phyloP scores from a whole-genome alignment of 352 stramenopile genomes.

The Pythium coloratum region DNA sequence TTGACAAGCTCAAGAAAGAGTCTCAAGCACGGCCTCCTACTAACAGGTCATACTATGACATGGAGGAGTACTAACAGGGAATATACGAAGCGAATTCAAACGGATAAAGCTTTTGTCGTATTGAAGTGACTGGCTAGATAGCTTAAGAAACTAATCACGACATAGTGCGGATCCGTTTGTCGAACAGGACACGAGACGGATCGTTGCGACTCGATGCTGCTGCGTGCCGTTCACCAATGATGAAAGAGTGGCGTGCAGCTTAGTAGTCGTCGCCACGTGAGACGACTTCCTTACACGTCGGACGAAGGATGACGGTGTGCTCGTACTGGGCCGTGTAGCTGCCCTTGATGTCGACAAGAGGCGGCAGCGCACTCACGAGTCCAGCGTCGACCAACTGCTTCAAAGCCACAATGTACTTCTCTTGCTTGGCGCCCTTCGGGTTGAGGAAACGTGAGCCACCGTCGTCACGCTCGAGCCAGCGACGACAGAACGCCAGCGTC shows the following conservation, averaged over 20 bases:
- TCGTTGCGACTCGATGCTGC: slow-evolving; percentile 3
- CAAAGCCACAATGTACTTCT: slow-evolving; percentile 97
- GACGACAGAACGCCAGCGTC: slow-evolving; percentile 97
- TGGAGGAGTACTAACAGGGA: not conserved
- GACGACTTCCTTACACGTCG: slow-evolving; percentile 98
- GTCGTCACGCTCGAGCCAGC: slow-evolving; percentile 97
- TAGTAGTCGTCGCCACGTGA: slow-evolving; percentile 98
- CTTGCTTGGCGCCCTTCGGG: slow-evolving; percentile 94
- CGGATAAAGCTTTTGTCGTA: not conserved
- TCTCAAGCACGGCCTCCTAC: not conserved
- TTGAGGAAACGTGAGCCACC: slow-evolving; percentile 93
- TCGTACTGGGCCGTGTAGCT: slow-evolving; percentile 99
- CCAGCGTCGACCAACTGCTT: slow-evolving; percentile 98
- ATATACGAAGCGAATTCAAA: not conserved
- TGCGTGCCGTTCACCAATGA: not conserved
- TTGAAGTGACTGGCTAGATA: not conserved
- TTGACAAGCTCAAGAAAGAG: slow-evolving; percentile 6
- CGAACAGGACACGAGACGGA: not conserved
- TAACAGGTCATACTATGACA: not conserved
- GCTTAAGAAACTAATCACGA: not conserved
- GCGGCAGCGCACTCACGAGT: slow-evolving; percentile 95
- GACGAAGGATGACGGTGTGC: slow-evolving; percentile 96
- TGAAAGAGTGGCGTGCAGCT: not conserved
- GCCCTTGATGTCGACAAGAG: slow-evolving; percentile 94
- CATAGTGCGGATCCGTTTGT: not conserved